Percentiles rank a stretch among this genome's conserved stretches.
Conservation (phyloP, 2,329 filamentous ascomycete species). For the Truncatella angustata region DNA sequence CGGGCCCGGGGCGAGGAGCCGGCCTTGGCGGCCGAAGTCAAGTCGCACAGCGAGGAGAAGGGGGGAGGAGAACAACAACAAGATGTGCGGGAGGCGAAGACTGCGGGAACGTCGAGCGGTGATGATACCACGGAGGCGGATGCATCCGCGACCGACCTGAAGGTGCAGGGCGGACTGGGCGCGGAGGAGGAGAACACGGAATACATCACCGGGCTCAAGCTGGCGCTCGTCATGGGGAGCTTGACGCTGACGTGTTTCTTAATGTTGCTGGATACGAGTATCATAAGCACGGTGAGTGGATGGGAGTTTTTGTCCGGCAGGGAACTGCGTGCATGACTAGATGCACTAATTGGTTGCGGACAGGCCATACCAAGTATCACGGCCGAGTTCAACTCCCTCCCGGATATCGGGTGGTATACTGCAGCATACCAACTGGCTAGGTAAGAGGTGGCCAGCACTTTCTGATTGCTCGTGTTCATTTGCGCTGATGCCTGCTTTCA, state of each 20-base stretch:
- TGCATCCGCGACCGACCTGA: background rate
- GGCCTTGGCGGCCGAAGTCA: background rate
- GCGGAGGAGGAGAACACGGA: slow-evolving; percentile 15
- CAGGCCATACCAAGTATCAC: slow-evolving; percentile 15
- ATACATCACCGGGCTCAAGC: slow-evolving; percentile 24
- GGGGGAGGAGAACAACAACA: background rate
- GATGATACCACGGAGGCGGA: background rate
- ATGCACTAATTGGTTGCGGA: too few species aligned
- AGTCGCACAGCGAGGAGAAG: background rate
- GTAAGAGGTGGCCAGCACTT: background rate
- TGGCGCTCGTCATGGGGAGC: slow-evolving; percentile 24
- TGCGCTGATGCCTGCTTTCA: background rate
- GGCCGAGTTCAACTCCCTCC: slow-evolving; percentile 13
- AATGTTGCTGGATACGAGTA: slow-evolving; percentile 50
- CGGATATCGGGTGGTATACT: slow-evolving; percentile 16
- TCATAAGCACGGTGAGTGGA: slow-evolving; percentile 46
- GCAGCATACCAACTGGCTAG: slow-evolving; percentile 13
- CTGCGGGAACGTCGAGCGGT: background rate
- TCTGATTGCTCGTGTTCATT: too few species aligned
- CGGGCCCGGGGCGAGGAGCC: background rate
- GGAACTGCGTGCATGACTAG: background rate
- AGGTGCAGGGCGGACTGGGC: background rate
- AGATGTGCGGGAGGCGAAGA: background rate
- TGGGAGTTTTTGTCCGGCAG: too few species aligned
- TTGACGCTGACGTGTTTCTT: slow-evolving; percentile 44